phyloP scores from a whole-genome alignment of 1,139 yeast genomes.

The Chernovozyma sophiae-reginae region DNA sequence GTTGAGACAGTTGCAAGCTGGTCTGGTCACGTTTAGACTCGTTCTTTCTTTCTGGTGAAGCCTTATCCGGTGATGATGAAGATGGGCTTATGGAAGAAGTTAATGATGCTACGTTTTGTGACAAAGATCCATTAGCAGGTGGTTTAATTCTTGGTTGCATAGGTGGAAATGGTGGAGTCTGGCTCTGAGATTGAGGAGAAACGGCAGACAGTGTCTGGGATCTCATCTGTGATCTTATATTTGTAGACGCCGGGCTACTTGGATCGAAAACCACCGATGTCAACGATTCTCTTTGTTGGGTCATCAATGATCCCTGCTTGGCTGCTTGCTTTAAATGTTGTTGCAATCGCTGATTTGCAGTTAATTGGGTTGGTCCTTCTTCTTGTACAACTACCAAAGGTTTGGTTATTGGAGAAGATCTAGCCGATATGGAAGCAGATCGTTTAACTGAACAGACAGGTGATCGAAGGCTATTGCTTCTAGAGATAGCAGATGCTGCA shows the following conservation, averaged over 20 bases:
- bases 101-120: conserved; percentile 2
- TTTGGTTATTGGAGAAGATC: conserved; percentile 11
- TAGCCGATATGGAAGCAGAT: conserved; percentile 10
- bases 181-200: conserved; percentile 4
- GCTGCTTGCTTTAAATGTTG: conserved; percentile 39
- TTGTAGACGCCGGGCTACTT: conserved; percentile 28
- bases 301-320: conserved; percentile 34
- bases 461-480: conserved; percentile 8
- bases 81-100: conserved; percentile 5
- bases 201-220: conserved; percentile 6
- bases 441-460: conserved; percentile 14
- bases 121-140: conserved; percentile 6
- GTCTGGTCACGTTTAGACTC: neutral
- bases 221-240: conserved; percentile 14
- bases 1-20: neutral
- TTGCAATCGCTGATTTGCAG: conserved; percentile 41
- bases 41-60: too few relatives aligned
- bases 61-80: neutral
- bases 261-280: conserved; percentile 42
- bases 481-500: conserved; percentile 31
- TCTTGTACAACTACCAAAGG: conserved; percentile 22
- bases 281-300: conserved; percentile 36
- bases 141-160: conserved; percentile 1
- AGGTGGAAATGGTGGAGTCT: conserved; percentile 3
- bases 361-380: conserved; percentile 15